Base-by-base conservation (phyloP, 2,329 filamentous ascomycete species). In the Alternaria postmessia region DNA sequence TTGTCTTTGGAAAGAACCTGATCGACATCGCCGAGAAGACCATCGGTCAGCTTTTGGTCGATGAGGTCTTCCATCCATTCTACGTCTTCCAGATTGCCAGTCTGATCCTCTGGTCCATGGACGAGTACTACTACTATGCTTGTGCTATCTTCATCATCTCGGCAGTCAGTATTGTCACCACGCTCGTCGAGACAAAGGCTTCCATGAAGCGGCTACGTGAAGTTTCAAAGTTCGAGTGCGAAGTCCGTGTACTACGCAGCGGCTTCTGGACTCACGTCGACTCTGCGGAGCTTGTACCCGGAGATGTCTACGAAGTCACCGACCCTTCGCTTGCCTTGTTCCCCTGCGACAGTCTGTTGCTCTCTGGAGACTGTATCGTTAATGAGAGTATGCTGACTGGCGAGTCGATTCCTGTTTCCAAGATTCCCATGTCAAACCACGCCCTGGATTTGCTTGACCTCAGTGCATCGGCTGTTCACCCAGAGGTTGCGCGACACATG, bases 381-480 rank as follows among this genome's bases (percentile, higher is more conserved):
- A 99, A 99, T 73, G 95, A 99, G 80, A 98, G 95, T 80, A 99
- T 99, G 95, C 87, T 99, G 36, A 99, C 95, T 39, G 88, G 94
- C 59, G 95, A 99, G 82, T 98, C 95, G 41, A 94, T 99, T 5
- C 96, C 95, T 3, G 94, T 99, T 1, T 97, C 94, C 2, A 99
- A 99, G 79, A 84, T 89, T 2, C 94, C 95, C 1, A 89, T 93
- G 4, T 93, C 87, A 2, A 89, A 97, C 73, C 89, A 94, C 62
- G 89, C 91, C 1, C 83, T 99, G n/a, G 84, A 85, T 24, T 81
- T 86, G 48, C 86, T 99, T 69, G 88, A 97, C 67, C 83, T 97
- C 14, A 88, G 87, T 54, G 91, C 94, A 5, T 90, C 93, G 0
- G 91, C 93, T 0, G 89, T 97, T 34, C 89, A 92, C 46, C 89